phyloP scores from a whole-genome alignment of 306 rosid genomes.

The Rosa chinensis region DNA sequence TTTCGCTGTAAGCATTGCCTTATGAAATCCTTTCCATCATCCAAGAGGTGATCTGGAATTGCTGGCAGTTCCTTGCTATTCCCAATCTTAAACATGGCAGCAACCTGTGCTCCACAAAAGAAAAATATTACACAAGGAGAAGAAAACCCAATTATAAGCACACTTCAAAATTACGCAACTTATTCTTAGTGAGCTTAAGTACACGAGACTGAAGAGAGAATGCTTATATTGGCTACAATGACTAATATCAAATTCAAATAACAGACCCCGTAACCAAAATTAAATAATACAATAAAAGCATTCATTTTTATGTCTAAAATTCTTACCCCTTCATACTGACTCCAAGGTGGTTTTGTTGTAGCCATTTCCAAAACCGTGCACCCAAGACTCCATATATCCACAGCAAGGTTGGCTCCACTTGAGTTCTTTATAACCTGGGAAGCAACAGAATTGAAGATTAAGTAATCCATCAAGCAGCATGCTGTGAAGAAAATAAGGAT shows the following conservation, averaged over 20 bases:
- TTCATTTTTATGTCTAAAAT: constrained; percentile 19
- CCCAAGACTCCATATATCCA: constrained; percentile 99
- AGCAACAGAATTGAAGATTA: constrained; percentile 23
- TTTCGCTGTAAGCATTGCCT: constrained; percentile 77
- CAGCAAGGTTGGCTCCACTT: constrained; percentile 83
- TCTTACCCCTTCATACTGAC: constrained; percentile 98
- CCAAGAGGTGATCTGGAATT: constrained; percentile 77
- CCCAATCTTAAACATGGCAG: constrained; percentile 94
- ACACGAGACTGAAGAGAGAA: neutral
- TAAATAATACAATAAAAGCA: neutral
- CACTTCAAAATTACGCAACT: neutral
- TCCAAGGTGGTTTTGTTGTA: constrained; percentile 98
- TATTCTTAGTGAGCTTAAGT: neutral
- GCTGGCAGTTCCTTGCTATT: constrained; percentile 73
- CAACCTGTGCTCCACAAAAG: constrained; percentile 55
- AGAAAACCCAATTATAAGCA: constrained; percentile 3
- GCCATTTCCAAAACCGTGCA: constrained; percentile 99
- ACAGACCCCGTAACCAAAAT: neutral
- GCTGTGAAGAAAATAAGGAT: constrained; percentile 19
- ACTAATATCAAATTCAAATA: neutral
- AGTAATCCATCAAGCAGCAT: constrained; percentile 25
- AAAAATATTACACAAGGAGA: constrained; percentile 31
- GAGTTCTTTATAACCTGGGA: constrained; percentile 81
- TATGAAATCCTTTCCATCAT: constrained; percentile 83
- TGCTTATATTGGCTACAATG: neutral